phyloP scores from a whole-genome alignment of 257 asterid genomes.

The Euphrasia confusa region DNA sequence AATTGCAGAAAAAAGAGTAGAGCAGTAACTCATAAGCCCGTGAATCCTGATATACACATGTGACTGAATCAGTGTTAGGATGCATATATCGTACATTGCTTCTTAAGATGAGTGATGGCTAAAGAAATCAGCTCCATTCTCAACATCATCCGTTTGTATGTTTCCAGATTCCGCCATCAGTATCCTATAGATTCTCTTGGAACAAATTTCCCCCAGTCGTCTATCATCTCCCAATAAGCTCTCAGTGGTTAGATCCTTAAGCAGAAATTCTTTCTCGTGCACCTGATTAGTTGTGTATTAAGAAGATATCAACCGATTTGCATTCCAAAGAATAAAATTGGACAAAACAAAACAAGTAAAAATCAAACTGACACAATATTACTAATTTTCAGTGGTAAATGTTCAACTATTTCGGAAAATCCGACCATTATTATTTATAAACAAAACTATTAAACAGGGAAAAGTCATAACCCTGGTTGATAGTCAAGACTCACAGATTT shows the following conservation, averaged over 20 bases:
- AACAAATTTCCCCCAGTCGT: conserved; percentile 85
- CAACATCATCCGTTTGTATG: conserved; percentile 81
- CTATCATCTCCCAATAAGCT: conserved; percentile 68
- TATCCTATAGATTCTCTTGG: conserved; percentile 84
- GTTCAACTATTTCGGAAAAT: not conserved
- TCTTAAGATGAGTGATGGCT: conserved; percentile 25
- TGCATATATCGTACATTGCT: not conserved
- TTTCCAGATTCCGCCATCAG: conserved; percentile 83
- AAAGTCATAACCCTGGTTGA: conserved; percentile 1
- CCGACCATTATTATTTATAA: not conserved
- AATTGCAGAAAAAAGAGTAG: not conserved
- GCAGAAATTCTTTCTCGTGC: conserved; percentile 88
- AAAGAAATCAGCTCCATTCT: conserved; percentile 90
- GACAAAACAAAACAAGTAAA: not conserved
- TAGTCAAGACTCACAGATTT: conserved; percentile 60
- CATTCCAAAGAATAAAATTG: not conserved
- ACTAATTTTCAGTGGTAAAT: not conserved
- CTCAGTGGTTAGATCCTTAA: conserved; percentile 66
- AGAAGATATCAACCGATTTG: not conserved
- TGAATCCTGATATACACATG: conserved; percentile 11
- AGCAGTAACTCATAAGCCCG: not conserved
- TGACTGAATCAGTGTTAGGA: not conserved
- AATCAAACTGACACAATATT: not conserved
- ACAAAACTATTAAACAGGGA: not conserved
- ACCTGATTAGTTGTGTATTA: conserved; percentile 42